Evolutionary conservation across 2,329 filamentous ascomycete species (phyloP).

Genomic region (Aspergillus uvarum): DNA sequence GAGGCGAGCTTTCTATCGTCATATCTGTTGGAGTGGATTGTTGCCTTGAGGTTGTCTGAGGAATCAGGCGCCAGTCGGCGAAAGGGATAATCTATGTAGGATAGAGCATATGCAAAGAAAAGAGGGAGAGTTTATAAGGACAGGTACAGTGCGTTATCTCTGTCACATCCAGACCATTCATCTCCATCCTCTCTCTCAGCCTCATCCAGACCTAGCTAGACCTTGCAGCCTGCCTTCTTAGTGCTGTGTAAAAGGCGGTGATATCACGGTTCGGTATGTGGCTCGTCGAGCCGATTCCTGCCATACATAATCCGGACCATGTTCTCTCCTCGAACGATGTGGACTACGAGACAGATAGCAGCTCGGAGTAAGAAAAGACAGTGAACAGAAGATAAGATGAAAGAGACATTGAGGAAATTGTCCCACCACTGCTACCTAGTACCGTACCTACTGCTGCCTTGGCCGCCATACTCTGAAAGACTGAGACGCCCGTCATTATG

Average conservation of each 20-base stretch:
- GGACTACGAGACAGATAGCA: too few relatives aligned
- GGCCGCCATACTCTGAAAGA: neutral
- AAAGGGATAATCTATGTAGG: too few relatives aligned
- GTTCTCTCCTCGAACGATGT: neutral
- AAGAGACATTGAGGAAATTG: too few relatives aligned
- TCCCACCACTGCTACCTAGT: neutral
- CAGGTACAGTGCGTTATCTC: too few relatives aligned
- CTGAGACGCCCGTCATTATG: neutral
- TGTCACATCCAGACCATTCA: too few relatives aligned
- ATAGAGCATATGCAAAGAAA: too few relatives aligned
- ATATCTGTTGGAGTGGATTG: neutral
- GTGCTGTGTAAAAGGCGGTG: neutral
- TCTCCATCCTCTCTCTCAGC: too few relatives aligned
- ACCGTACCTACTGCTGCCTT: neutral
- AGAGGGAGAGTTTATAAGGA: too few relatives aligned
- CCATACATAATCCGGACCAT: neutral
- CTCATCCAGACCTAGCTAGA: too few relatives aligned
- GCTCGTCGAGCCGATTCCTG: neutral
- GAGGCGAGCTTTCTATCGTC: neutral
- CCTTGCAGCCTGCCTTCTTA: neutral
- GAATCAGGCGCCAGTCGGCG: neutral
- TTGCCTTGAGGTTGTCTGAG: too few relatives aligned
- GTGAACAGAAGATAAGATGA: too few relatives aligned
- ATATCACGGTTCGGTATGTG: constrained; percentile 5
- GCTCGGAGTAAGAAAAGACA: too few relatives aligned